These are phyloP conservation scores for Vaccinium corymbosum DNA, from an alignment of 148 eudicot species.

Conservation along the genomic window DNA sequence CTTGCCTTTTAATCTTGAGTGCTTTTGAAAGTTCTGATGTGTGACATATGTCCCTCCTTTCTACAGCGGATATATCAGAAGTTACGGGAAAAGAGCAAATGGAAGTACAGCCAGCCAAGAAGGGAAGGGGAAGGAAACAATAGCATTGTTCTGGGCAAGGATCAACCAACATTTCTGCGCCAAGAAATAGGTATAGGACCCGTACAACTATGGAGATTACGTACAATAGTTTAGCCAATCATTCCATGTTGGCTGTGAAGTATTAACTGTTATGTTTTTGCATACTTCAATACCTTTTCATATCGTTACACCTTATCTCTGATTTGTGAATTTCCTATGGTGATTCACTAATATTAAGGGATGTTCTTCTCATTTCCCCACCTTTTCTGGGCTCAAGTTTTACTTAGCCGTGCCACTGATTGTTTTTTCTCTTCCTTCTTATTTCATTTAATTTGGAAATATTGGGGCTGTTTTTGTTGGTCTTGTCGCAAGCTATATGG, in stretches of 20 bases:
- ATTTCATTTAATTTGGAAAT: not conserved
- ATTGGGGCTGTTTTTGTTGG: not conserved
- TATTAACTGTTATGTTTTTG: not conserved
- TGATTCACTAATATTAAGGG: not conserved
- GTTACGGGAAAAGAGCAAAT: slow-evolving; percentile 76
- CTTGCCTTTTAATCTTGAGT: not conserved
- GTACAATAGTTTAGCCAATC: not conserved
- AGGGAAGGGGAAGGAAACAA: slow-evolving; percentile 95
- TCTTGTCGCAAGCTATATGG: not conserved
- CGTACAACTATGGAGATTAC: not conserved
- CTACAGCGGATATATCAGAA: slow-evolving; percentile 79
- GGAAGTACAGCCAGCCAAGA: slow-evolving; percentile 77
- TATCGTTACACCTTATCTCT: not conserved
- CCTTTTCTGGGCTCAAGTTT: not conserved
- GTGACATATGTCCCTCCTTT: not conserved
- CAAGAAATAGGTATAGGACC: not conserved
- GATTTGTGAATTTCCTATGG: not conserved
- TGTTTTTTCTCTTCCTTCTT: not conserved
- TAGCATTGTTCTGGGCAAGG: slow-evolving; percentile 14
- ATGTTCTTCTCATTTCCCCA: not conserved
- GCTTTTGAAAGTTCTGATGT: not conserved
- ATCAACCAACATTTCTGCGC: not conserved
- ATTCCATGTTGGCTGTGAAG: not conserved
- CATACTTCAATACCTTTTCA: not conserved
- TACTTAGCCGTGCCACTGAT: not conserved